Conservation (phyloP, 176 grass and related monocot genomes). For the Triticum dicoccoides region DNA sequence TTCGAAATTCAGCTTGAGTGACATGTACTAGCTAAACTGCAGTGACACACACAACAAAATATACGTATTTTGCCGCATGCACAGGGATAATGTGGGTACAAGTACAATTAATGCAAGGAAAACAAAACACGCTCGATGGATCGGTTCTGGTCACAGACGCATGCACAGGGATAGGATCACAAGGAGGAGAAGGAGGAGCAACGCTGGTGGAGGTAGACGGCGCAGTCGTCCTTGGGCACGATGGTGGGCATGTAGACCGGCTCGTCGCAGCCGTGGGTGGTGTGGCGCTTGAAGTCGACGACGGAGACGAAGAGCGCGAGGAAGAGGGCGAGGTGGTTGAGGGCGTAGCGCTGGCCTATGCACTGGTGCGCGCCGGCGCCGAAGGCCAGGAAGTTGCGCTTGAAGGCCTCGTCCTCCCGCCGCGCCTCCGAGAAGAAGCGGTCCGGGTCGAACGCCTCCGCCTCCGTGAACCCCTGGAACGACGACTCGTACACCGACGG, state of each 20-base stretch:
- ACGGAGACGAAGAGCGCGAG: slow-evolving; percentile 70
- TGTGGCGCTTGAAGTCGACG: slow-evolving; percentile 43
- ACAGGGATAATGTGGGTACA: too few species aligned
- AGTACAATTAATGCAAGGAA: too few species aligned
- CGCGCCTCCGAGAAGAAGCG: slow-evolving; percentile 67
- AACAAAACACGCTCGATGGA: too few species aligned
- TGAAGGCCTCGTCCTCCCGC: slow-evolving; percentile 70
- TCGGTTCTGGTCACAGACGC: too few species aligned
- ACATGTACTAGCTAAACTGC: too few species aligned
- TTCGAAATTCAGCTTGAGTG: too few species aligned
- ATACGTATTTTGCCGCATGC: too few species aligned
- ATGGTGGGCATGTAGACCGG: slow-evolving; percentile 74
- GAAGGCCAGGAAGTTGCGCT: slow-evolving; percentile 78
- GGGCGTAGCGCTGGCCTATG: slow-evolving; percentile 80
- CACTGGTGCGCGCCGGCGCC: slow-evolving; percentile 89
- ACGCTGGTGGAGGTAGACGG: slow-evolving; percentile 7
- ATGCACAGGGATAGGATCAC: too few species aligned
- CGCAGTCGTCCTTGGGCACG: slow-evolving; percentile 71
- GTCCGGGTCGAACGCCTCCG: slow-evolving; percentile 74
- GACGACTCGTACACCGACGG: slow-evolving; percentile 71
- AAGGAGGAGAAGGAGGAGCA: too few species aligned
- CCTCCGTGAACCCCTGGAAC: slow-evolving; percentile 71
- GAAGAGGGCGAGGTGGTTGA: slow-evolving; percentile 87
- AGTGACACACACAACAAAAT: too few species aligned
- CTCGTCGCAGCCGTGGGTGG: slow-evolving; percentile 49